Evolutionary conservation across 1,284 basidiomycete genomes (phyloP), one percentile per base, ranked within the genome.

Genomic region (Ustilago shanxiensis): DNA sequence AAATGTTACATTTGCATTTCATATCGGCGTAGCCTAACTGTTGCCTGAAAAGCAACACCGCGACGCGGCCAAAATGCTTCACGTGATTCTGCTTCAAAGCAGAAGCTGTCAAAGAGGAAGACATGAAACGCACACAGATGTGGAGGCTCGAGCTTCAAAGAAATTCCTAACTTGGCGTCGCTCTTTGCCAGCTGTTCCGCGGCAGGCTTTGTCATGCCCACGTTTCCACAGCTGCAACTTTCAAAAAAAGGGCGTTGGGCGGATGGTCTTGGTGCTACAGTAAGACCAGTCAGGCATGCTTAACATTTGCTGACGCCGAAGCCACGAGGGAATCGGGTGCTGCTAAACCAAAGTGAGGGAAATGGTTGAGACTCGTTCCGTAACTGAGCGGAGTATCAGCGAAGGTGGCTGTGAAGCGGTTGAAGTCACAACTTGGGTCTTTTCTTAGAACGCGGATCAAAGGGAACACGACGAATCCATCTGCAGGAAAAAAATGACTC

Each of bases 61-160:
- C 68, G 73, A 71, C 73, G 73, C 68, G 68, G 65, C 51, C 37
- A 20, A 47, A 29, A 7, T 5, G 44, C 53, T 69, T 74, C 72
- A 74, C 72, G 72, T 74, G 72, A 74, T 73, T 56, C n/a, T 39
- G 18, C 20, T 8, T 39, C n/a, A n/a, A n/a, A n/a, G n/a, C 31
- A 33, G 31, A 33, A n/a, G n/a, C n/a, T n/a, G n/a, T n/a, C 31
- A 33, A 33, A 33, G 11, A 33, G 31, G 11, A 6, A 41, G 51
- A 0, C 26, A 18, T 6, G 20, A n/a, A 24, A 51, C 22, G 13
- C 10, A 31, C 5, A 24, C 9, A n/a, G 16, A 71, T 55, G 69
- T 71, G 69, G 69, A 71, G 69, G 63, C 49, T 29, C 45, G 7
- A 28, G 22, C 22, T 24, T 41, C 47, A 61, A 61, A n/a, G n/a